Evolutionary conservation across 2,329 filamentous ascomycete species (phyloP), one percentile per base, ranked within the genome.

Genomic region (Ophiostoma piceae): DNA sequence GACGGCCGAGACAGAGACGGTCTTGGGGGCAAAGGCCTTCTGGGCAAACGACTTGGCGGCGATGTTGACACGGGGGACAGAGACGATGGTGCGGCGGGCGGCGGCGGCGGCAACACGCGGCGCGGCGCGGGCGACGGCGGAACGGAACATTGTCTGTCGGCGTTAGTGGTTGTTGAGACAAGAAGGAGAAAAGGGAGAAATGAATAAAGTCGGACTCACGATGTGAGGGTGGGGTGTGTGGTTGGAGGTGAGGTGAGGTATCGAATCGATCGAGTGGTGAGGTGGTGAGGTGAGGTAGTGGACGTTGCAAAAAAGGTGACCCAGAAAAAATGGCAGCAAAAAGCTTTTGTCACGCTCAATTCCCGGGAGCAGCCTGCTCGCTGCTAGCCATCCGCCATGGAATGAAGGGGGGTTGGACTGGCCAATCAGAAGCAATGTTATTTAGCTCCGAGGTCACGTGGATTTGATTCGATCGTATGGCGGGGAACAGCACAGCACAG

Each of bases 101-200:
- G 84, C 80, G 87, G 84, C 85, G 83, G 81, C 66, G 78, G 84
- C 81, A 74, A 80, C 79, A 76, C 83, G 82, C 79, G 89, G 86
- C 80, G 90, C 87, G 78, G 67, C 67, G 65, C 73, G 72, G 71
- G 69, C 68, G 39, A 71, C 82, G 79, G 91, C 89, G 81, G 91
- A 88, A 84, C 94, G 92, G 86, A 97, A 93, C 94, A 98, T 98
- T 74, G 77, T 88, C 39, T n/a, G 16, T 3, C 35, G 35, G 32
- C 9, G 26, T 43, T 35, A 32, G n/a, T 11, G 67, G 32, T 16
- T 29, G 26, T 29, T 29, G 26, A 2, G 5, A 9, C 35, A n/a
- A 57, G n/a, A 9, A 22, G 8, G 7, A 57, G n/a, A 1, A 26
- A 12, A 51, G n/a, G 47, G 19, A 51, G 16, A 19, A 51, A 29